Evolutionary conservation across 2,329 filamentous ascomycete genomes (phyloP).

Genomic region (Fusarium musae): DNA sequence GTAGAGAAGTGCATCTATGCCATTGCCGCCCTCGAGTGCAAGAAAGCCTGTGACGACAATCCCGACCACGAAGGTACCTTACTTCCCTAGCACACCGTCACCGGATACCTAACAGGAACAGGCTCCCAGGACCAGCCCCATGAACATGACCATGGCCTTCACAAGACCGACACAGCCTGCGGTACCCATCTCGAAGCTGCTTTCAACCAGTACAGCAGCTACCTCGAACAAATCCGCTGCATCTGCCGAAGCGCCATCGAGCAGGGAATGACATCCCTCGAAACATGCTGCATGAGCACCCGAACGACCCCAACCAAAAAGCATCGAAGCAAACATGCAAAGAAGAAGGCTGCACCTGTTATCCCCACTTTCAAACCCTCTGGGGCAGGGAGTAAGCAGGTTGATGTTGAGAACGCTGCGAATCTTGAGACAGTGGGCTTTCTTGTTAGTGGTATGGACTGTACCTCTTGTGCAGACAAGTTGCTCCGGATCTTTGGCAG

Average conservation of each 20-base stretch:
- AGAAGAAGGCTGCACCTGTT: not conserved
- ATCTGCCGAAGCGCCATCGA: constrained; percentile 52
- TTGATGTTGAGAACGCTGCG: not conserved
- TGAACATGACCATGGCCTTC: not conserved
- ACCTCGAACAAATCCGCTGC: constrained; percentile 52
- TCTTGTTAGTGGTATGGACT: constrained; percentile 52
- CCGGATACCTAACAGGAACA: not conserved
- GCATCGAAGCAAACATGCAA: fast-evolving
- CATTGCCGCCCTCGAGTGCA: constrained; percentile 21
- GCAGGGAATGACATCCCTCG: constrained; percentile 33
- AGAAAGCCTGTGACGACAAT: constrained; percentile 16
- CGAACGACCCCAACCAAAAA: not conserved
- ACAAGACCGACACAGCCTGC: constrained; percentile 41
- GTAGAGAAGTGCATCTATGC: constrained; percentile 25
- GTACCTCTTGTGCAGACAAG: constrained; percentile 52
- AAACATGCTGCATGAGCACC: constrained; percentile 41
- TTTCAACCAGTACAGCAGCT: constrained; percentile 50
- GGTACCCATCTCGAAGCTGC: constrained; percentile 48
- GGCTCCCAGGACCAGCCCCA: constrained; percentile 6
- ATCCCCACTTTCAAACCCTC: not conserved
- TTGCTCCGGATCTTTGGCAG: constrained; percentile 44
- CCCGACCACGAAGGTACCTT: constrained; percentile 12
- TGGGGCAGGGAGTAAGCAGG: not conserved
- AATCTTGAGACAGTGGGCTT: not conserved
- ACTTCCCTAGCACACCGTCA: fast-evolving